Evolutionary conservation across 805 yeast genomes (phyloP).

Genomic region (Cyberlindnera amylophila): DNA sequence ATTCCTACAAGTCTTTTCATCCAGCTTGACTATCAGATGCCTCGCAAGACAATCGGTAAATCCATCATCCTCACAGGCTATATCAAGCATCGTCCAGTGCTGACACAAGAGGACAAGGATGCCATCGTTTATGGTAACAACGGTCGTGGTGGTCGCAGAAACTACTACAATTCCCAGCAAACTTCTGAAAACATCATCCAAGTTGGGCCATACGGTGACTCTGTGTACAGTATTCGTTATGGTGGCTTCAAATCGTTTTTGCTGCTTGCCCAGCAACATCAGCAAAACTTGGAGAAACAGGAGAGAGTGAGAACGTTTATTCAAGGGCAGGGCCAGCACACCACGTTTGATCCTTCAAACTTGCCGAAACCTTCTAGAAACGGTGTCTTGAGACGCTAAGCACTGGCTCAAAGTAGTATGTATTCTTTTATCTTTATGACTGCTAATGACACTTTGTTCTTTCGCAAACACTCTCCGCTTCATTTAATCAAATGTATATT

Average conservation of each 20-base stretch:
- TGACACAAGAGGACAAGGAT: constrained; percentile 69
- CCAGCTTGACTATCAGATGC: constrained; percentile 55
- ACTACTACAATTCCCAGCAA: constrained; percentile 27
- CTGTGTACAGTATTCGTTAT: constrained; percentile 42
- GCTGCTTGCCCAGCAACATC: constrained; percentile 17
- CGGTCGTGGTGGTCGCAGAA: constrained; percentile 28
- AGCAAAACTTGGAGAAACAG: constrained; percentile 16
- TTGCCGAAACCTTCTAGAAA: constrained; percentile 25
- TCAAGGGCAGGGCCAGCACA: constrained; percentile 11
- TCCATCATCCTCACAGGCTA: constrained; percentile 83
- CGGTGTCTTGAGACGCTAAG: constrained; percentile 24
- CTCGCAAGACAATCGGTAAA: constrained; percentile 55
- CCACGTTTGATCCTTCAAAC: neutral
- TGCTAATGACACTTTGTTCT: too few species aligned
- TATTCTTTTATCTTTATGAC: too few species aligned
- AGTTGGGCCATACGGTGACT: constrained; percentile 46
- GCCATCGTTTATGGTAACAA: constrained; percentile 37
- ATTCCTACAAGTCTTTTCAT: constrained; percentile 40
- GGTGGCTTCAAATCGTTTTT: constrained; percentile 51
- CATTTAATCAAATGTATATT: too few species aligned
- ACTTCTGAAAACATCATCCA: constrained; percentile 36
- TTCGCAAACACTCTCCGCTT: too few species aligned
- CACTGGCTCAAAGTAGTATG: too few species aligned
- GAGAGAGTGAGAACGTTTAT: constrained; percentile 15
- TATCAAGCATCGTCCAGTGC: constrained; percentile 54